A percentile compares a stretch with the other conserved stretches of the same genome.
phyloP scores from a whole-genome alignment of 345 rosid species.

The Raphanus sativus region DNA sequence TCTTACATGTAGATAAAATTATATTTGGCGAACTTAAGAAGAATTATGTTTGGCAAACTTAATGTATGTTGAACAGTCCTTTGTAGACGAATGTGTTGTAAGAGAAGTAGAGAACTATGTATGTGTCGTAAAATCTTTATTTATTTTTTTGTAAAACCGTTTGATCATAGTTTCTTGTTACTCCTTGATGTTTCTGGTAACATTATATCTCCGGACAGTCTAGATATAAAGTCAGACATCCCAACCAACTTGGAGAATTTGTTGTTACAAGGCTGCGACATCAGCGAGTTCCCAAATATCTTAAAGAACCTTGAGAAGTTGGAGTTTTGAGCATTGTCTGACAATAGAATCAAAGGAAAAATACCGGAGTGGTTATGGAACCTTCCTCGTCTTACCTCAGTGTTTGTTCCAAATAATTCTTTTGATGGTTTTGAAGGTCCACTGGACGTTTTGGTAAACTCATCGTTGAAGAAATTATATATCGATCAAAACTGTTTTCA shows the following conservation, averaged over 20 bases:
- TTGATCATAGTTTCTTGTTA: too few relatives aligned
- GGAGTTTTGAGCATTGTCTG: background rate
- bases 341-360: background rate
- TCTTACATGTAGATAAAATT: too few relatives aligned
- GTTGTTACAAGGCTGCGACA: background rate
- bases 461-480: background rate
- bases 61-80: too few relatives aligned
- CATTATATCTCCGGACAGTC: background rate
- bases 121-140: too few relatives aligned
- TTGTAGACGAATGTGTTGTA: too few relatives aligned
- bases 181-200: background rate
- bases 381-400: background rate
- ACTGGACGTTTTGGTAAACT: background rate
- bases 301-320: background rate
- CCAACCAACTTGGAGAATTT: background rate
- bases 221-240: background rate
- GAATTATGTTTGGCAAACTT: too few relatives aligned
- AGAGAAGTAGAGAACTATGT: too few relatives aligned
- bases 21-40: too few relatives aligned
- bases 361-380: conserved; percentile 14
- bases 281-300: background rate
- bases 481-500: background rate
- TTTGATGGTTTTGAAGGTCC: background rate
- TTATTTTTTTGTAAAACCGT: too few relatives aligned
- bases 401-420: fast-evolving